Conservation (phyloP, 2,329 filamentous ascomycete species). For the Onygenales sp. region DNA sequence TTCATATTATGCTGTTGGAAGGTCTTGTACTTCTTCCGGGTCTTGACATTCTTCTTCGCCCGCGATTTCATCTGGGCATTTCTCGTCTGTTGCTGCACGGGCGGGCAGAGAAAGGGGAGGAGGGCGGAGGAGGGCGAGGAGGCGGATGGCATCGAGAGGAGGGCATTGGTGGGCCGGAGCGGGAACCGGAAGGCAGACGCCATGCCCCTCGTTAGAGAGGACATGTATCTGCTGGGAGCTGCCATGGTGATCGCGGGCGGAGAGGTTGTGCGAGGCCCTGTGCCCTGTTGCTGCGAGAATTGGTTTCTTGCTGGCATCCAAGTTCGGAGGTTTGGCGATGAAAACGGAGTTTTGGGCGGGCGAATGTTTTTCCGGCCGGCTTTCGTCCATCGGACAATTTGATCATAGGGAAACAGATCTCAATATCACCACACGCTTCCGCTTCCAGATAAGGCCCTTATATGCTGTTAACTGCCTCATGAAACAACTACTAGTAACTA, state of each 20-base stretch:
- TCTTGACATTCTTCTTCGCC: constrained; percentile 3
- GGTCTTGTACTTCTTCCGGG: constrained; percentile 49
- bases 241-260: constrained; percentile 6
- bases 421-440: too few species aligned
- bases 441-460: too few species aligned
- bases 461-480: too few species aligned
- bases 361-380: neutral
- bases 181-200: constrained; percentile 7
- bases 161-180: constrained; percentile 5
- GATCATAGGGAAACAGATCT: too few species aligned
- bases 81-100: constrained; percentile 12
- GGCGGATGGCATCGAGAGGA: too few species aligned
- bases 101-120: constrained; percentile 10
- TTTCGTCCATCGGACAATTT: neutral
- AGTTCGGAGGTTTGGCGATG: neutral
- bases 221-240: constrained; percentile 9
- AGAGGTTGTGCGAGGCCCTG: neutral
- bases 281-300: neutral
- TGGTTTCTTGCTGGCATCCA: neutral
- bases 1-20: constrained; percentile 56
- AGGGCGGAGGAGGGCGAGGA: neutral
- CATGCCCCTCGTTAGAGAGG: constrained; percentile 9
- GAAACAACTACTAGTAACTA: too few species aligned
- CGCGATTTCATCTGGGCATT: constrained; percentile 4
- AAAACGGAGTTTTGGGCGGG: neutral